A percentile compares a stretch with the other conserved stretches of the same genome.
phyloP scores from a whole-genome alignment of 805 yeast genomes.

The Sugiyamaella floridensis region DNA sequence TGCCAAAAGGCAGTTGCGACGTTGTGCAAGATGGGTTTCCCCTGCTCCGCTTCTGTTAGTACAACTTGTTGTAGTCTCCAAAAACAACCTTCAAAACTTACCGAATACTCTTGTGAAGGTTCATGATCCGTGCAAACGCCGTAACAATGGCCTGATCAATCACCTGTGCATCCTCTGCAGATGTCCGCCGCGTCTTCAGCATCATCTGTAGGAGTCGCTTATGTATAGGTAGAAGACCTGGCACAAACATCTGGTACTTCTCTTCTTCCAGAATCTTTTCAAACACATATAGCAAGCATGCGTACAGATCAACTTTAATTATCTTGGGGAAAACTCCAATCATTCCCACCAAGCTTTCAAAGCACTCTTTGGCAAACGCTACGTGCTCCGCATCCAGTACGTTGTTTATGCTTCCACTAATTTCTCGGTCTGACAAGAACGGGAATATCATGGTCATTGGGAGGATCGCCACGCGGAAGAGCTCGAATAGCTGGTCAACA shows the following conservation, averaged over 20 bases:
- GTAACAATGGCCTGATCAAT: slow-evolving; percentile 29
- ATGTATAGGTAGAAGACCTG: slow-evolving; percentile 46
- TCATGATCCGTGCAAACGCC: slow-evolving; percentile 15
- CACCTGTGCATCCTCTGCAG: slow-evolving; percentile 19
- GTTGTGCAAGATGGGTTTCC: slow-evolving; percentile 17
- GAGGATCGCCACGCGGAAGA: slow-evolving; percentile 60
- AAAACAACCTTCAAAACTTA: slow-evolving; percentile 6
- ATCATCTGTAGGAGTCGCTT: slow-evolving; percentile 37
- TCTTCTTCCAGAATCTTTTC: slow-evolving; percentile 47
- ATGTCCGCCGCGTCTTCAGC: slow-evolving; percentile 13
- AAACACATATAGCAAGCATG: slow-evolving; percentile 60
- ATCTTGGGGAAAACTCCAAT: slow-evolving; percentile 57
- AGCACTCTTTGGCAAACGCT: slow-evolving; percentile 43
- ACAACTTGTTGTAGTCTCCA: slow-evolving; percentile 3
- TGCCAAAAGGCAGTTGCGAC: slow-evolving; percentile 35
- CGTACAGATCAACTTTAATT: slow-evolving; percentile 61
- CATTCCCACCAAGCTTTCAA: slow-evolving; percentile 52
- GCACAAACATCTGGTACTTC: slow-evolving; percentile 36
- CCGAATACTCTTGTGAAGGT: slow-evolving; percentile 4
- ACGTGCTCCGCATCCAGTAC: slow-evolving; percentile 14
- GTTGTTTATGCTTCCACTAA: slow-evolving; percentile 28
- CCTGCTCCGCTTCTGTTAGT: neutral
- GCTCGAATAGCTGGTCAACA: slow-evolving; percentile 76
- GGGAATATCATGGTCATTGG: slow-evolving; percentile 42
- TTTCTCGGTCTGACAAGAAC: slow-evolving; percentile 20